phyloP scores from a whole-genome alignment of 129 eudicot genomes.

The Deinandra increscens region DNA sequence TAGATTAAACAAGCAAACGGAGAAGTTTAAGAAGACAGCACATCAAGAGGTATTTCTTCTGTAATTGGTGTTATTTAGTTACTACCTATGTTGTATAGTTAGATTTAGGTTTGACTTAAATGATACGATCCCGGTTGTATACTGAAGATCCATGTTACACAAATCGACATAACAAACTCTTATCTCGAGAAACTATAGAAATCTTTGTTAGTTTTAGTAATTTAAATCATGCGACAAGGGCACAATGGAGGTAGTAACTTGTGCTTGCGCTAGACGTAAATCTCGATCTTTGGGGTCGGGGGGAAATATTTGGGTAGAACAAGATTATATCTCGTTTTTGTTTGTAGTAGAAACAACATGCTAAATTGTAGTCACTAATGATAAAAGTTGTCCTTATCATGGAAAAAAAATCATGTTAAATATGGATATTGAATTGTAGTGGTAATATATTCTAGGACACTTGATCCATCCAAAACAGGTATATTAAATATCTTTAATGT shows the following conservation, averaged over 20 bases:
- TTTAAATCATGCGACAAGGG: background rate
- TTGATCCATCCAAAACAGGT: background rate
- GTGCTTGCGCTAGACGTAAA: background rate
- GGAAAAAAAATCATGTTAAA: background rate
- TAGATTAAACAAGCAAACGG: slow-evolving; percentile 75
- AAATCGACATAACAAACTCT: slow-evolving; percentile 9
- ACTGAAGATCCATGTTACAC: background rate
- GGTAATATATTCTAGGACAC: background rate
- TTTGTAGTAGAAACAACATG: background rate
- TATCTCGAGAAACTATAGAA: background rate
- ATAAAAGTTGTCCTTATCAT: background rate
- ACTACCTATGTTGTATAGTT: background rate
- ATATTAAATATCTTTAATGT: background rate
- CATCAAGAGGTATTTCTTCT: slow-evolving; percentile 74
- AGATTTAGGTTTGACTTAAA: slow-evolving; percentile 17
- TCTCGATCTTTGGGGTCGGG: background rate
- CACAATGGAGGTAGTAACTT: background rate
- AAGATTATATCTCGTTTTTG: background rate
- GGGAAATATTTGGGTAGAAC: background rate
- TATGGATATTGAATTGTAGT: background rate
- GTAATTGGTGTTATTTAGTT: slow-evolving; percentile 5
- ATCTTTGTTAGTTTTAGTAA: background rate
- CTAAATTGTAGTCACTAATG: background rate
- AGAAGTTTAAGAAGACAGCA: slow-evolving; percentile 82
- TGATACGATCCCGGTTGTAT: slow-evolving; percentile 8